These are phyloP conservation scores for Leavenworthia alabamica DNA, from an alignment of 345 rosid genomes.

Conservation along the genomic window DNA sequence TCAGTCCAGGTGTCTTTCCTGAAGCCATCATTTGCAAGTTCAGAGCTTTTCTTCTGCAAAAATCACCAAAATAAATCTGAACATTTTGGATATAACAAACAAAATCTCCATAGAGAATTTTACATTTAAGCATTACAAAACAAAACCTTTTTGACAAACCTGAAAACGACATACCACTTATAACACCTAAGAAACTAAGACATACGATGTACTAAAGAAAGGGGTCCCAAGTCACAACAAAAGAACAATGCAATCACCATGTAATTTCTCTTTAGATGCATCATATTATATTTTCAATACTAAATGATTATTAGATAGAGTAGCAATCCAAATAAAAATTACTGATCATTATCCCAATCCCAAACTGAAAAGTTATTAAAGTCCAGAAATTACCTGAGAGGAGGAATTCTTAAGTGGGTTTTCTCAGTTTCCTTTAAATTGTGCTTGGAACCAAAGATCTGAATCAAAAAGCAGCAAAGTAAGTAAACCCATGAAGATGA, in stretches of 20 bases:
- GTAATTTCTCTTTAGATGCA: not conserved
- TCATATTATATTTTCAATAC: not conserved
- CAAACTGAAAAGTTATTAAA: not conserved
- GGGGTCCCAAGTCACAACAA: not conserved
- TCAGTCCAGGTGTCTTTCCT: slow-evolving; percentile 24
- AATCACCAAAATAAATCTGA: not conserved
- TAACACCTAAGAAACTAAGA: not conserved
- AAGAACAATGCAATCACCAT: not conserved
- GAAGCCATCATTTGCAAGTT: slow-evolving; percentile 28
- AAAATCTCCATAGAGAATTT: not conserved
- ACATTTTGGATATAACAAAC: not conserved
- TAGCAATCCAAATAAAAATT: not conserved
- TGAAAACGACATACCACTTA: not conserved
- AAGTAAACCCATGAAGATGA: not conserved
- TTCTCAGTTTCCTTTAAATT: slow-evolving; percentile 3
- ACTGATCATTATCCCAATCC: not conserved
- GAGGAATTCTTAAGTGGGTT: slow-evolving; percentile 19
- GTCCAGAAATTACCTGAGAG: slow-evolving; percentile 19
- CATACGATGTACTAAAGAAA: not conserved
- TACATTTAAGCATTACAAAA: not conserved
- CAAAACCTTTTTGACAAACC: not conserved
- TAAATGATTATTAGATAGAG: not conserved
- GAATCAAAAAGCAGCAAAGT: slow-evolving; percentile 2
- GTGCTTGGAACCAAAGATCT: slow-evolving; percentile 19
- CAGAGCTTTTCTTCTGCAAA: slow-evolving; percentile 11